These are phyloP conservation scores for Vaccinium darrowii DNA, from an alignment of 148 eudicot genomes.

Conservation along the genomic window DNA sequence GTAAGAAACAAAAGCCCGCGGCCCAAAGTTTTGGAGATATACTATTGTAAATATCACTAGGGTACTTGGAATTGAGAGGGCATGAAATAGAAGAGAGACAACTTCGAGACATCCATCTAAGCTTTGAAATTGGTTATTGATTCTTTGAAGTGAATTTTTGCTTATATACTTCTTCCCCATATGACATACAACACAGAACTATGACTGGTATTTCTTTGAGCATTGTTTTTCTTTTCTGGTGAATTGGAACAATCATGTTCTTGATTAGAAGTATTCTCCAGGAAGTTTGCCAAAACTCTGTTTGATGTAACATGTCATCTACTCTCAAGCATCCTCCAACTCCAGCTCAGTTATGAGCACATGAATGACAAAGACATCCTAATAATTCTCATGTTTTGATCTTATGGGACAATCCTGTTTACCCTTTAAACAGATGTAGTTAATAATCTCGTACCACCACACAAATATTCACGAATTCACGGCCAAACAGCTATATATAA, in stretches of 20 bases:
- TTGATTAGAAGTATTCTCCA: neutral
- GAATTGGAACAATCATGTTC: slow-evolving; percentile 1
- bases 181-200: neutral
- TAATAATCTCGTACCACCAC: neutral
- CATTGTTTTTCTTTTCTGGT: neutral
- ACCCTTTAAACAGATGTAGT: neutral
- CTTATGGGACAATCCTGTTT: neutral
- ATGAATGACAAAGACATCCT: neutral
- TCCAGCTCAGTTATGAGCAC: neutral
- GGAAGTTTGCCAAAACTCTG: neutral
- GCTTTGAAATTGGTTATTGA: neutral
- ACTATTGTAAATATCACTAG: neutral
- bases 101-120: neutral
- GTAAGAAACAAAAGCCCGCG: neutral
- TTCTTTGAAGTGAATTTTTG: neutral
- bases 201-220: neutral
- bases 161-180: neutral
- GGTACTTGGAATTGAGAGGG: neutral
- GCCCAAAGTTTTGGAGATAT: neutral
- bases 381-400: neutral
- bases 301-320: slow-evolving; percentile 13
- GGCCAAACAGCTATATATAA: neutral
- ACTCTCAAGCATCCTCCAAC: neutral
- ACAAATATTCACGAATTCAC: neutral
- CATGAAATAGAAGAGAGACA: neutral